Conservation (phyloP, 139 green algal species). For the Chlorella sp. region DNA sequence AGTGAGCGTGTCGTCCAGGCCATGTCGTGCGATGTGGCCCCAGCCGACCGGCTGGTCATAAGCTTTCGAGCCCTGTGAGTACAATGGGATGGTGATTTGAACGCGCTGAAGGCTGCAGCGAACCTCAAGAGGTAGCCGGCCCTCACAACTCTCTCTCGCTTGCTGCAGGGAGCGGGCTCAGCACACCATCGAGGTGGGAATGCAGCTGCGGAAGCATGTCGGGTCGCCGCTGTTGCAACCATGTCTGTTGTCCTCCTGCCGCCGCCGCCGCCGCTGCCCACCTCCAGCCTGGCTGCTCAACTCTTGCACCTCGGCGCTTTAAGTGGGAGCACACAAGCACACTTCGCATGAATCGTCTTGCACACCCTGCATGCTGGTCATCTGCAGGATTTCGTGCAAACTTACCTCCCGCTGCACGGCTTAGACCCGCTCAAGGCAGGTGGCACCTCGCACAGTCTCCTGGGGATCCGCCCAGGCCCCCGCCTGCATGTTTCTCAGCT, state of each 20-base stretch:
- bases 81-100: not conserved
- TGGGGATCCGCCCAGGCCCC: too few species aligned
- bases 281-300: not conserved
- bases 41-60: not conserved
- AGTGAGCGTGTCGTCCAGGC: too few species aligned
- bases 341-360: not conserved
- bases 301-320: too few species aligned
- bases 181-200: constrained; percentile 63
- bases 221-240: not conserved
- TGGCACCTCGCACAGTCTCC: too few species aligned
- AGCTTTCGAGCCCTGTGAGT: constrained; percentile 22
- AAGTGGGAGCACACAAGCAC: too few species aligned
- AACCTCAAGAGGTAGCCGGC: not conserved
- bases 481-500: too few species aligned
- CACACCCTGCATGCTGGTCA: not conserved
- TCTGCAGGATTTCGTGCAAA: constrained; percentile 66
- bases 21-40: not conserved
- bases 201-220: too few species aligned
- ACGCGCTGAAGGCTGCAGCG: too few species aligned
- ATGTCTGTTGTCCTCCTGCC: not conserved
- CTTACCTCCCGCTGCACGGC: constrained; percentile 74
- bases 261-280: not conserved
- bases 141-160: not conserved
- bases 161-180: constrained; percentile 62
- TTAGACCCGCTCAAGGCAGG: constrained; percentile 43